Percentiles rank a stretch among this genome's conserved stretches.
Conservation (phyloP, 2,329 filamentous ascomycete genomes). For the Davidsoniella neocaledoniae region DNA sequence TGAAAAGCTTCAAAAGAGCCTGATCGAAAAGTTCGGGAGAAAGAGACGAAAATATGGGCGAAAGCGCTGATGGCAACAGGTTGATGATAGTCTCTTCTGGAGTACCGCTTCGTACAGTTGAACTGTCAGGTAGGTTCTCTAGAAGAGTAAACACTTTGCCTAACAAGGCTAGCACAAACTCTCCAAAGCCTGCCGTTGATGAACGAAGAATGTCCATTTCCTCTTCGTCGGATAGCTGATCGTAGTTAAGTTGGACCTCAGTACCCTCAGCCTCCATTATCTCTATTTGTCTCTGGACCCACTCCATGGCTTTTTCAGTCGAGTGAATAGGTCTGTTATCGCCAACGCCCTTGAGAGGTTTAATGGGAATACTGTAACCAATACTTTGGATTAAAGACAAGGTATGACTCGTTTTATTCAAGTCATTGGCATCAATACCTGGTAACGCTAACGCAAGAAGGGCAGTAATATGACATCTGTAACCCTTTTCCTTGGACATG, state of each 20-base stretch:
- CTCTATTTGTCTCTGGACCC: slow-evolving; percentile 89
- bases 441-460: slow-evolving; percentile 83
- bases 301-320: slow-evolving; percentile 67
- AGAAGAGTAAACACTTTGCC: slow-evolving; percentile 90
- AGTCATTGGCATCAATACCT: slow-evolving; percentile 91
- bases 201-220: slow-evolving; percentile 81
- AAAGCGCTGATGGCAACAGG: slow-evolving; percentile 77
- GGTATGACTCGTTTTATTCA: slow-evolving; percentile 91
- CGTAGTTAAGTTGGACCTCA: slow-evolving; percentile 72
- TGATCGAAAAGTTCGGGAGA: slow-evolving; percentile 89
- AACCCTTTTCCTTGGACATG: slow-evolving; percentile 89
- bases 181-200: slow-evolving; percentile 82
- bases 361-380: slow-evolving; percentile 88
- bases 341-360: slow-evolving; percentile 49
- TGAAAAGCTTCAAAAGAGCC: slow-evolving; percentile 76
- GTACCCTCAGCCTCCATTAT: slow-evolving; percentile 80
- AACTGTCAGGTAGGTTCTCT: slow-evolving; percentile 85
- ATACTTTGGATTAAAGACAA: slow-evolving; percentile 91
- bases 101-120: slow-evolving; percentile 71
- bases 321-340: slow-evolving; percentile 52
- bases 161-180: slow-evolving; percentile 80
- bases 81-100: slow-evolving; percentile 97
- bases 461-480: slow-evolving; percentile 87
- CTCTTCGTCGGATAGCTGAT: slow-evolving; percentile 66
- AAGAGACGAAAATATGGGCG: slow-evolving; percentile 74